Evolutionary conservation across 441 rosid species (phyloP), one percentile per base, ranked within the genome.

Genomic region (Gossypium gossypioides): DNA sequence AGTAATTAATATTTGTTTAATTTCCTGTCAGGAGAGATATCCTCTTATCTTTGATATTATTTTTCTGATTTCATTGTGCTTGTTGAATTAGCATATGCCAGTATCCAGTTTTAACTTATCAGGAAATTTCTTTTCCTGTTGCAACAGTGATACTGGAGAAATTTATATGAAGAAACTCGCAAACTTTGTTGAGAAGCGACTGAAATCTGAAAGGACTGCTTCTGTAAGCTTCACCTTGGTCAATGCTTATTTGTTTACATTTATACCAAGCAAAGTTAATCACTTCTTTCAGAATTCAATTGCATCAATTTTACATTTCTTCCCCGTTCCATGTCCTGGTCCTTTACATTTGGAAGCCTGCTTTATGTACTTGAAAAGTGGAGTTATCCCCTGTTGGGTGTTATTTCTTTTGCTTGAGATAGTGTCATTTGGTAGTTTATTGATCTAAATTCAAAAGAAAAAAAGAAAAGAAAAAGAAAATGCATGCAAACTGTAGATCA

Each of bases 161-260:
- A 77, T 96, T 69, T 96, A 93, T 82, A 81, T 91, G 1, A 90
- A 89, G 86, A 96, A 96, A 82, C 97, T 96, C 56, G 84, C 93
- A 13, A 88, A 90, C 84, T 96, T 96, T 72, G 85, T 96, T 1
- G 99, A 88, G 81, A 96, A 93, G 83, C 86, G 97, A 74, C 84
- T 96, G 77, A 93, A 89, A 88, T 82, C 91, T 81, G 99, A 93
- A 84, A 93, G 90, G 81, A 90, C 98, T 59, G 99, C 99, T 75
- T 93, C 99, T 44, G 98, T 93, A 88, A 91, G 98, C 79, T 72
- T 61, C 18, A 7, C 7, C 22, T 50, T 44, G 15, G 42, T 46
- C 68, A 25, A 44, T 60, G 7, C 51, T 10, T 19, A 25, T 4
- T 72, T 10, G 29, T 59, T 60, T 46, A 10, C 27, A 29, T 60